Conservation (phyloP, 441 rosid genomes). For the Flueggea neowawraea region DNA sequence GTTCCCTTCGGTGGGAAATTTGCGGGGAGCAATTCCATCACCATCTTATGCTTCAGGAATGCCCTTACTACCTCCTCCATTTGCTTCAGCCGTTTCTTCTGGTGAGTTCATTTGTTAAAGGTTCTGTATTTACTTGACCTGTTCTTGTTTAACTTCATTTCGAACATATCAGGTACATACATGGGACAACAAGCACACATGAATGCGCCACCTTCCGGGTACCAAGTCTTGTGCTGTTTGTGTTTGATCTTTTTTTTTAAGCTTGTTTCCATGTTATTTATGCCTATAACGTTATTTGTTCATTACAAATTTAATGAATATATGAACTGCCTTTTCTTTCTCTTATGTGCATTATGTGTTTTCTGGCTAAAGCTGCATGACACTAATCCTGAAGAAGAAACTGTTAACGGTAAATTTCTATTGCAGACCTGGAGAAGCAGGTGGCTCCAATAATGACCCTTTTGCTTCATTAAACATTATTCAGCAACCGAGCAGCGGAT, state of each 20-base stretch:
- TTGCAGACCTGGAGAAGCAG: slow-evolving; percentile 37
- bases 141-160: slow-evolving; percentile 13
- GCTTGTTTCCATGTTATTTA: no score
- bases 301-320: no score
- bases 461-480: slow-evolving; percentile 19
- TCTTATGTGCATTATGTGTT: no score
- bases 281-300: no score
- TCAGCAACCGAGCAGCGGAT: slow-evolving; percentile 33
- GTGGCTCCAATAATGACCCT: slow-evolving; percentile 20
- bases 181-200: slow-evolving; percentile 40
- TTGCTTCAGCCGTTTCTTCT: slow-evolving; percentile 23
- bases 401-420: not conserved
- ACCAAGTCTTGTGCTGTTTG: not conserved
- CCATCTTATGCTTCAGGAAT: slow-evolving; percentile 26
- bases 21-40: slow-evolving; percentile 35
- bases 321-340: no score
- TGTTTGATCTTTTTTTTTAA: no score
- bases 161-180: slow-evolving; percentile 37
- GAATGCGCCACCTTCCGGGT: slow-evolving; percentile 45
- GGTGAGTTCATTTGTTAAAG: slow-evolving; percentile 26
- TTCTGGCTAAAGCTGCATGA: no score
- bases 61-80: slow-evolving; percentile 28
- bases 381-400: no score
- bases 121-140: not conserved
- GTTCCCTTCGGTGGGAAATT: slow-evolving; percentile 46